Evolutionary conservation across 768 basidiomycete genomes (phyloP), one percentile per base, ranked within the genome.

Genomic region (Phanerochaete sordida): DNA sequence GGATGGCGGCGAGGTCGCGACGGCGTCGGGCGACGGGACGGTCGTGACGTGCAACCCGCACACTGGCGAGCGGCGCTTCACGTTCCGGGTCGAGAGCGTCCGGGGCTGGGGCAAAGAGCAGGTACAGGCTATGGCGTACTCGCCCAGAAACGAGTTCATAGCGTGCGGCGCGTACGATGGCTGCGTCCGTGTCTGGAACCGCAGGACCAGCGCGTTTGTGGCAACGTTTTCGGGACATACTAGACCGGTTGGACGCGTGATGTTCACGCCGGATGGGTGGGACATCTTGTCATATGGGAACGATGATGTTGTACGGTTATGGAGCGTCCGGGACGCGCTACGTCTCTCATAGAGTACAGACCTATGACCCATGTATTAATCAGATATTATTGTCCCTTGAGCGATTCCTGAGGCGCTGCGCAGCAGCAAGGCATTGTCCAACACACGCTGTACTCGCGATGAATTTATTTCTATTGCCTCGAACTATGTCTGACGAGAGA

Each of bases 211-310:
- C 4, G 47, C 12, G 30, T 60, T 61, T 24, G 33, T 60, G 16
- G 56, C 48, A 3, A 54, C 49, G 39, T 60, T 60, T 31, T 48
- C 64, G 9, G 70, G 68, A 0, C 71, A 72, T 57, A 43, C 26
- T 1, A 68, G 64, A 54, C 75, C 75, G 12, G 59, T 72, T 27
- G 64, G 48, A 1, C 72, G 67, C 37, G 72, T 81, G 56, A 65
- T 69, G 62, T 76, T 83, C 62, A 76, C 76, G 7, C 77, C 75
- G 24, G 76, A 79, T 62, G 77, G 75, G 12, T 68, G 70, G 47
- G 70, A 75, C 35, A 66, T 83, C 28, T 75, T 77, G 24, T 79
- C 79, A 7, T 75, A 74, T 1, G 74, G 73, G 44, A 70, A 79
- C 30, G 80, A 81, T 54, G 64, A 63, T 0, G 56, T 60, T 5